Evolutionary conservation across 176 grass and related monocot species (phyloP).

Genomic region (Lolium rigidum): DNA sequence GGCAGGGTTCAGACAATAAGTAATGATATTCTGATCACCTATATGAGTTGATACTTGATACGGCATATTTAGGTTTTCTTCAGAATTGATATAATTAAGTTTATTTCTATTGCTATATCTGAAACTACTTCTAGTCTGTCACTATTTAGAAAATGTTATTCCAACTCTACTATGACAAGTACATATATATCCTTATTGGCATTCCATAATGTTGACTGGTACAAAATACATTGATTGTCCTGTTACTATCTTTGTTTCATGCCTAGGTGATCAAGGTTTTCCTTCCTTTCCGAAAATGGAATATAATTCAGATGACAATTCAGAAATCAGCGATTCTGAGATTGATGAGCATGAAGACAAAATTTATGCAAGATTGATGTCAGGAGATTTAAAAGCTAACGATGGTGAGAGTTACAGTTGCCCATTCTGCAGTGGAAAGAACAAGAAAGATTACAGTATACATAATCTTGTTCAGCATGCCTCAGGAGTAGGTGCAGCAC

Average conservation of each 20-base stretch:
- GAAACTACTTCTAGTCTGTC: neutral
- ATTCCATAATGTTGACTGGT: conserved; percentile 9
- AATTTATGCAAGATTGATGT: conserved; percentile 53
- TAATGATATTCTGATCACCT: neutral
- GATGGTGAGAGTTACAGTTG: conserved; percentile 62
- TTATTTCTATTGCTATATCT: neutral
- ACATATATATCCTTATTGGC: neutral
- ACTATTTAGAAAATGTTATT: neutral
- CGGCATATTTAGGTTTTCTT: neutral
- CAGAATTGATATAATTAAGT: neutral
- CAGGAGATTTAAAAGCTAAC: conserved; percentile 53
- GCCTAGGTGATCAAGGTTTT: conserved; percentile 9
- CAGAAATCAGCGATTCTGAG: conserved; percentile 80
- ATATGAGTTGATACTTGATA: conserved; percentile 4
- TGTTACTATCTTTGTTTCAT: neutral
- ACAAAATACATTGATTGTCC: conserved; percentile 5
- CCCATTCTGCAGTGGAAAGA: conserved; percentile 73
- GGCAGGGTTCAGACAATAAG: neutral
- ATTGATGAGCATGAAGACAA: conserved; percentile 70
- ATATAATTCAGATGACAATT: conserved; percentile 54
- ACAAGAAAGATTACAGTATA: conserved; percentile 65
- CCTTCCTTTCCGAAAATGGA: conserved; percentile 53
- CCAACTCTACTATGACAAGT: neutral
- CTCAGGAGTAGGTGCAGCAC: conserved; percentile 61
- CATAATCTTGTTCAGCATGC: conserved; percentile 85